A percentile compares a stretch with the other conserved stretches of the same genome.
Evolutionary conservation across 108 stramenopile species (phyloP).

Genomic region (Asterionellopsis glacialis): DNA sequence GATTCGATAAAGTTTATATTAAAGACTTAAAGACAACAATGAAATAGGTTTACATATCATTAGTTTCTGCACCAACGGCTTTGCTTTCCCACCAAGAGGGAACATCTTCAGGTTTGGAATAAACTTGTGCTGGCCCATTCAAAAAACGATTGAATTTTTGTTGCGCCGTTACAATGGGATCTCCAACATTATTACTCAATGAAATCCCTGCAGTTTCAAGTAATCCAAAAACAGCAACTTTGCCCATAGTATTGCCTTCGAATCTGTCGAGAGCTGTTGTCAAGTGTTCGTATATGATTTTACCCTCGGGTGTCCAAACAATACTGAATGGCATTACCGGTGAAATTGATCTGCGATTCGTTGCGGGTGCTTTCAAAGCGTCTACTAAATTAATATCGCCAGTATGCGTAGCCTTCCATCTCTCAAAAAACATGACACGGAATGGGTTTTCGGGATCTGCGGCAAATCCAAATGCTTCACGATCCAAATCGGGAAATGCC

Average conservation of each 20-base stretch:
- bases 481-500: constrained; percentile 45
- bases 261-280: constrained; percentile 42
- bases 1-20: too few species aligned
- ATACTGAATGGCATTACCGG: constrained; percentile 7
- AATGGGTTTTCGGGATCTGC: constrained; percentile 45
- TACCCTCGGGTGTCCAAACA: constrained; percentile 26
- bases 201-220: constrained; percentile 21
- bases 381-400: constrained; percentile 10
- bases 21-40: too few species aligned
- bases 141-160: not conserved
- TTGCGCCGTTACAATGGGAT: too few species aligned
- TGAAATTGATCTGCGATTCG: too few species aligned
- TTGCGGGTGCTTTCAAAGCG: constrained; percentile 37
- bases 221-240: constrained; percentile 37
- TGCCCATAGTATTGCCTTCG: constrained; percentile 37
- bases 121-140: not conserved
- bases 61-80: constrained; percentile 11
- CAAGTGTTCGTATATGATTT: constrained; percentile 20
- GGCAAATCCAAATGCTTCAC: constrained; percentile 45
- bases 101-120: constrained; percentile 26
- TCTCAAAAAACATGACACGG: constrained; percentile 41
- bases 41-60: too few species aligned
- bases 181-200: too few species aligned
- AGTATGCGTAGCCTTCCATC: constrained; percentile 26
- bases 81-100: constrained; percentile 48